A percentile compares a stretch with the other conserved stretches of the same genome.
Conservation (phyloP, 129 eudicot genomes). For the Flaveria linearis region DNA sequence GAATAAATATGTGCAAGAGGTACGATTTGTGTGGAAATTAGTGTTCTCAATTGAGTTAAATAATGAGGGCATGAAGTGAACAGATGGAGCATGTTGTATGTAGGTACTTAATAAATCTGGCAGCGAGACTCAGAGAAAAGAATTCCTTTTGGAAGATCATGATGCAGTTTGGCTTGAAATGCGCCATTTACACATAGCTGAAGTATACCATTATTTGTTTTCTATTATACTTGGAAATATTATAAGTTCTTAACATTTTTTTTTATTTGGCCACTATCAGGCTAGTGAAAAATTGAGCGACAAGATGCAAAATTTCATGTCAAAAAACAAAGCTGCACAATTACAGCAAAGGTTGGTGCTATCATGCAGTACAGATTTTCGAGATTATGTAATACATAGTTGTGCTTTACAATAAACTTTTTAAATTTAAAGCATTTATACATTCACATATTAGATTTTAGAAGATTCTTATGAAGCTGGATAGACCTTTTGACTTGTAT, state of each 20-base stretch:
- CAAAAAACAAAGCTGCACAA: slow-evolving; percentile 95
- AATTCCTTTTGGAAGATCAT: slow-evolving; percentile 78
- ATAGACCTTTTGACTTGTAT: slow-evolving; percentile 12
- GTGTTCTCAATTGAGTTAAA: slow-evolving; percentile 16
- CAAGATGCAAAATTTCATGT: slow-evolving; percentile 77
- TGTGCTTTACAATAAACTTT: slow-evolving; percentile 5
- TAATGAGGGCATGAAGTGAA: slow-evolving; percentile 24
- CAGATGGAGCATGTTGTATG: slow-evolving; percentile 5
- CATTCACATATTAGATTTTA: not conserved
- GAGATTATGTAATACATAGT: not conserved
- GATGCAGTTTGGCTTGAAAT: slow-evolving; percentile 97
- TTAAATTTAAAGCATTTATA: not conserved
- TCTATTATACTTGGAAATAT: slow-evolving; percentile 13
- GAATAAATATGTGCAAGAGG: slow-evolving; percentile 87
- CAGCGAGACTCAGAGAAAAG: slow-evolving; percentile 72
- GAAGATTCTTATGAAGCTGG: slow-evolving; percentile 2
- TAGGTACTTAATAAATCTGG: slow-evolving; percentile 79
- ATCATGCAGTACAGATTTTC: not conserved
- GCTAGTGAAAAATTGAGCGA: slow-evolving; percentile 90
- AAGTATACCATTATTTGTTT: slow-evolving; percentile 42
- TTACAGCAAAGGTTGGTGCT: slow-evolving; percentile 77
- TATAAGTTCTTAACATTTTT: slow-evolving; percentile 10
- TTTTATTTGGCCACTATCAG: slow-evolving; percentile 49
- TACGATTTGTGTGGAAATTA: slow-evolving; percentile 26
- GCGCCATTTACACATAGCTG: slow-evolving; percentile 89